These are phyloP conservation scores for Boletus barrowsii DNA, from an alignment of 768 basidiomycete genomes.

Conservation along the genomic window DNA sequence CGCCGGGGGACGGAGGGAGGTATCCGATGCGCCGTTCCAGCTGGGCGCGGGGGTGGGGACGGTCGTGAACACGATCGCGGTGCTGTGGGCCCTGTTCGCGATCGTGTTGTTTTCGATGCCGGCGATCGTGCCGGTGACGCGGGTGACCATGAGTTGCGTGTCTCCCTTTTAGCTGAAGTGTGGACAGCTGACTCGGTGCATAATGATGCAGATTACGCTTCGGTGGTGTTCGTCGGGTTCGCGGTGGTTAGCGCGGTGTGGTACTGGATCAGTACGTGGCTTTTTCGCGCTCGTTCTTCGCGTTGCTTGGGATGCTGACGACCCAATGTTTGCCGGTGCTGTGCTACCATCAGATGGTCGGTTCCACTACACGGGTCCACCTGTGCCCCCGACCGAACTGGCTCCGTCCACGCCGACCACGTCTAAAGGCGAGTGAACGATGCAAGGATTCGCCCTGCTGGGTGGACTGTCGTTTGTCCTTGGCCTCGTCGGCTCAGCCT, in stretches of 20 bases:
- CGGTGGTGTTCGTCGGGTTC: conserved; percentile 65
- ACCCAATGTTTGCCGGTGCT: neutral
- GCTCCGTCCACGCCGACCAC: neutral
- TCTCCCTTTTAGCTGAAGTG: too few species aligned
- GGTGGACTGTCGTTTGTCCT: too few species aligned
- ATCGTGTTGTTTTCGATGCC: conserved; percentile 71
- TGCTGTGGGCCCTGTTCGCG: conserved; percentile 60
- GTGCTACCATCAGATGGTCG: conserved; percentile 36
- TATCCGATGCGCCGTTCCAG: conserved; percentile 49
- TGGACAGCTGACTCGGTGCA: neutral
- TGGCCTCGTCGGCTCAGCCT: too few species aligned
- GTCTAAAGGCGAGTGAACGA: conserved; percentile 11
- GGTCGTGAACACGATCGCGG: conserved; percentile 47
- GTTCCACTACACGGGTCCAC: conserved; percentile 43
- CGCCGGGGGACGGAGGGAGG: conserved; percentile 39
- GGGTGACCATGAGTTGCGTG: conserved; percentile 43
- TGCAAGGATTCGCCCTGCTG: too few species aligned
- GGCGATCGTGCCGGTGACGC: conserved; percentile 53
- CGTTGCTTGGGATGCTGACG: neutral
- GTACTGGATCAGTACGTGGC: conserved; percentile 54
- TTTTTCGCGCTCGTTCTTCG: neutral
- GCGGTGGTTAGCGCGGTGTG: conserved; percentile 54
- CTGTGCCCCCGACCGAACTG: conserved; percentile 25
- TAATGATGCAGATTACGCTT: conserved; percentile 52
- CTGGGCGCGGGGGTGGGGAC: conserved; percentile 43